Conservation (phyloP, 352 stramenopile genomes). For the Pythium sukuiense region DNA sequence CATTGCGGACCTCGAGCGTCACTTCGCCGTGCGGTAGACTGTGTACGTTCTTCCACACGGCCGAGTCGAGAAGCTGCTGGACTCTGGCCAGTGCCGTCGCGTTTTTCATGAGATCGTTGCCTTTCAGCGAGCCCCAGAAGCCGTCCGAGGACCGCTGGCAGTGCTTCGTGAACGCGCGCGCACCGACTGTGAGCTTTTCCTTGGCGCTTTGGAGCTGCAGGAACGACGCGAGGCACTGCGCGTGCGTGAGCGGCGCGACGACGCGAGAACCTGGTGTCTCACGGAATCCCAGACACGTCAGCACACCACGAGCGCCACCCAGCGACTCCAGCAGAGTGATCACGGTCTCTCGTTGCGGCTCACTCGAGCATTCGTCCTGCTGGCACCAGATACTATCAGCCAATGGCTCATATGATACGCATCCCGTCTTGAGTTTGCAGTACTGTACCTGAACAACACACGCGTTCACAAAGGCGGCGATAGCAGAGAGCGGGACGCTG, state of each 20-base stretch:
- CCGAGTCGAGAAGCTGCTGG: slow-evolving; percentile 45
- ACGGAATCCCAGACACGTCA: slow-evolving; percentile 69
- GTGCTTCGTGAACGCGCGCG: slow-evolving; percentile 78
- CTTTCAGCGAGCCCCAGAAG: slow-evolving; percentile 64
- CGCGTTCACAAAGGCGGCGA: slow-evolving; percentile 30
- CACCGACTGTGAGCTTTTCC: slow-evolving; percentile 69
- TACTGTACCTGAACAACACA: slow-evolving; percentile 5
- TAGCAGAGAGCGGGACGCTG: slow-evolving; percentile 14
- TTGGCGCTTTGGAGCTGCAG: slow-evolving; percentile 31
- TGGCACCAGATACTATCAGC: neutral
- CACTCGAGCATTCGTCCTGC: neutral
- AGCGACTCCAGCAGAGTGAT: slow-evolving; percentile 25
- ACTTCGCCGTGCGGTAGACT: slow-evolving; percentile 63
- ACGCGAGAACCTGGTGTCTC: slow-evolving; percentile 56
- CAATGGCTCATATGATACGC: neutral
- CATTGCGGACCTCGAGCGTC: slow-evolving; percentile 74
- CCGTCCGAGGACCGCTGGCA: slow-evolving; percentile 60
- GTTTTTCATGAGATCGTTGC: slow-evolving; percentile 76
- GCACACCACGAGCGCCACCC: slow-evolving; percentile 52
- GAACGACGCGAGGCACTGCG: slow-evolving; percentile 62
- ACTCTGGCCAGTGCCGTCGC: slow-evolving; percentile 48
- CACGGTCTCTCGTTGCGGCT: slow-evolving; percentile 28
- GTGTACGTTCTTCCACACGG: slow-evolving; percentile 84
- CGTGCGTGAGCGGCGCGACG: slow-evolving; percentile 48
- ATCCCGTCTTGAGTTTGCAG: too few species aligned